phyloP scores from a whole-genome alignment of 176 grass and related monocot genomes.

The Urochloa ruziziensis region DNA sequence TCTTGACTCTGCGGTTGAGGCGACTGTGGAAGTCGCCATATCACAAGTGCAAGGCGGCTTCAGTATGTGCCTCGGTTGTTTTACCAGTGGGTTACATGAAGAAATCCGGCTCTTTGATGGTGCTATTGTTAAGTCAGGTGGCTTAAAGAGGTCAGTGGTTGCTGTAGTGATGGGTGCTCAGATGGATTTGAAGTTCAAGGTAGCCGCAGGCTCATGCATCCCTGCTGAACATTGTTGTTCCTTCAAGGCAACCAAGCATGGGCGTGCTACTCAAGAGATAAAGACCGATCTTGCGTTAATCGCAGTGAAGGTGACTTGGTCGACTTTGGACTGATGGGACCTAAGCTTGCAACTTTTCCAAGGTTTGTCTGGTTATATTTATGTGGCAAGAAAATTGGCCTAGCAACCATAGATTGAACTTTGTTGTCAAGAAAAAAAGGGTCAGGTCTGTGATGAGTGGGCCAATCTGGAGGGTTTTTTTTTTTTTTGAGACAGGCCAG shows the following conservation, averaged over 20 bases:
- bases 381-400: background rate
- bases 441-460: background rate
- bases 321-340: background rate
- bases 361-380: too few relatives aligned
- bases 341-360: too few relatives aligned
- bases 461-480: background rate
- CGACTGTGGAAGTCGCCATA: background rate
- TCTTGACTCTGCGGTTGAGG: background rate
- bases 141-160: conserved; percentile 4
- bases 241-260: background rate
- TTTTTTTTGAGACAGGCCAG: too few relatives aligned
- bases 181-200: conserved; percentile 22
- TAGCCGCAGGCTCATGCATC: background rate
- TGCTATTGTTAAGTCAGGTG: background rate
- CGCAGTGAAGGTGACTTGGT: background rate
- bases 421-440: background rate
- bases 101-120: conserved; percentile 20
- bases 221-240: background rate
- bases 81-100: background rate
- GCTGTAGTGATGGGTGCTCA: background rate
- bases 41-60: conserved; percentile 1
- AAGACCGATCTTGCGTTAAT: background rate
- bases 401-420: background rate
- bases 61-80: background rate
- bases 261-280: background rate